Evolutionary conservation across 78 protist species (phyloP), one percentile per base, ranked within the genome.

Genomic region (Goniomonas avonlea): DNA sequence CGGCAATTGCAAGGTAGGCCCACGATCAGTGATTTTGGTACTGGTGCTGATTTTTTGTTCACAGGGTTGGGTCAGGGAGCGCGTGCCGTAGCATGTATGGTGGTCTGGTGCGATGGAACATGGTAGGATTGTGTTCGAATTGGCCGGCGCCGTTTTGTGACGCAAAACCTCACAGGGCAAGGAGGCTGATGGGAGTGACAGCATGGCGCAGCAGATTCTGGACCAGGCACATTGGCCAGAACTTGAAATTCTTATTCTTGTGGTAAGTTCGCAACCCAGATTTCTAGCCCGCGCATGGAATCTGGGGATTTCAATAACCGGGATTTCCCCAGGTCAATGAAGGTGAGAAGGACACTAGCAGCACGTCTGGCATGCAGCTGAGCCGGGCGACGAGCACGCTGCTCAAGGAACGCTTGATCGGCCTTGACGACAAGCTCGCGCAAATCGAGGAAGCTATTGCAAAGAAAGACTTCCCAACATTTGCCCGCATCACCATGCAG

Each of bases 21-120:
- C 2, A 1, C 43, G 7, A 32, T 13, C 11, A 9, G 23, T 70
- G 25, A 59, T 29, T 31, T 11, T 37, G 5, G 2, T 8, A 13
- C 27, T 58, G 35, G 9, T 15, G 11, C 21, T 20, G 40, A 37
- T 59, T 74, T n/a, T n/a, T n/a, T n/a, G n/a, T n/a, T n/a, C n/a
- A 21, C 29, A 58, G 95, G 25, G 9, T 83, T 1, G 99, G 99
- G 5, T 89, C 96, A 3, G 99, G 99, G 29, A 79, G 90, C 31
- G 98, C 99, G 0, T 96, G 98, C 84, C 87, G 99, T 25, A 43
- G 83, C 21, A 20, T 96, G 61, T 85, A 58, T 68, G 99, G 99
- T 47, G 99, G 99, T 31, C 93, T 89, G 39, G 99, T 96, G 34
- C 31, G 53, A 48, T 98, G 99, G 99, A 80, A 78, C 20, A 66